Conservation (phyloP, 2,329 filamentous ascomycete genomes). For the Zymoseptoria passerinii region DNA sequence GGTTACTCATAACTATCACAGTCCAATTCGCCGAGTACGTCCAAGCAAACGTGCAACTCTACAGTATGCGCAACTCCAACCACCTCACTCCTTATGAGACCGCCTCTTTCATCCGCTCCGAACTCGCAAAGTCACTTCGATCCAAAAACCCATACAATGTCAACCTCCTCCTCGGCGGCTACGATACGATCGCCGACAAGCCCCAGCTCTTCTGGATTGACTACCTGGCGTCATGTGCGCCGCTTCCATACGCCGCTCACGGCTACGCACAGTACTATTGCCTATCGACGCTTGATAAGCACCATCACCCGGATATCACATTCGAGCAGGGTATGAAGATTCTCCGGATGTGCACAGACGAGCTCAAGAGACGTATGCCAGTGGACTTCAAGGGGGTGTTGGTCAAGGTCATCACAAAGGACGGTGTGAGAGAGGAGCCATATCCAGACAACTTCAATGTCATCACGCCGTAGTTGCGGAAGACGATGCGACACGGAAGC, state of each 20-base stretch:
- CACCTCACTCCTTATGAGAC: conserved; percentile 84
- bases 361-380: conserved; percentile 91
- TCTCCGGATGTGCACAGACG: conserved; percentile 88
- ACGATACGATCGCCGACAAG: conserved; percentile 74
- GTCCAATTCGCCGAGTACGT: conserved; percentile 99
- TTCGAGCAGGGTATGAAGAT: conserved; percentile 87
- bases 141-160: conserved; percentile 94
- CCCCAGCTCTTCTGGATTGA: conserved; percentile 24
- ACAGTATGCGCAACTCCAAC: conserved; percentile 95
- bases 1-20: conserved; percentile 31
- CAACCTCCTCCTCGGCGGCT: conserved; percentile 88
- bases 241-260: conserved; percentile 90
- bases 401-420: conserved; percentile 92
- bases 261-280: conserved; percentile 99
- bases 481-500: conserved; percentile 2
- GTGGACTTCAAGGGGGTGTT: conserved; percentile 92
- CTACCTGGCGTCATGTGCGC: conserved; percentile 29
- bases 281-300: conserved; percentile 93
- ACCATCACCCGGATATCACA: conserved; percentile 90
- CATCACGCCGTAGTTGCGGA: conserved; percentile 21
- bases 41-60: conserved; percentile 95
- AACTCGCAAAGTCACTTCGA: conserved; percentile 82
- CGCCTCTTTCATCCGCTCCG: conserved; percentile 85
- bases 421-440: conserved; percentile 76
- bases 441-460: conserved; percentile 57